A percentile compares a stretch with the other conserved stretches of the same genome.
phyloP scores from a whole-genome alignment of 129 eudicot genomes.

The Flaveria robusta region DNA sequence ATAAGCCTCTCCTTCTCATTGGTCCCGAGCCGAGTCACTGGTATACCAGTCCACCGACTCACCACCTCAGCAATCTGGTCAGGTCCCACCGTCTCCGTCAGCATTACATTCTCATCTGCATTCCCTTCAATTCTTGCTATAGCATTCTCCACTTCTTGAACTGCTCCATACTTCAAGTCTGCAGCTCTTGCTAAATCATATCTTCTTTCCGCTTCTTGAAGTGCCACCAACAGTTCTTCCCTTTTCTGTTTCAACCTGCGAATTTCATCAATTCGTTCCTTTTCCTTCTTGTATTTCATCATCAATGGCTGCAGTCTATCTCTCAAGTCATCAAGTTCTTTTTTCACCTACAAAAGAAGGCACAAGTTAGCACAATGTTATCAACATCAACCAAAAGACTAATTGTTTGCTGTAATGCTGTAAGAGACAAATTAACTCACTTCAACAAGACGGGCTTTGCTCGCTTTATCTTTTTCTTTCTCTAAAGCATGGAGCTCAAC shows the following conservation, averaged over 20 bases:
- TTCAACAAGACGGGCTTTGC: constrained; percentile 75
- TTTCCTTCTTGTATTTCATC: constrained; percentile 88
- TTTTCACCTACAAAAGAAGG: constrained; percentile 42
- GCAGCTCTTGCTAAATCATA: constrained; percentile 86
- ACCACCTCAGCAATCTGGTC: constrained; percentile 97
- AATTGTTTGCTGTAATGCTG: background rate
- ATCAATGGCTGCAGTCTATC: constrained; percentile 81
- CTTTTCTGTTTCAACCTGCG: constrained; percentile 73
- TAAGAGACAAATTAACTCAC: constrained; percentile 32
- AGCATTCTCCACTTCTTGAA: constrained; percentile 85
- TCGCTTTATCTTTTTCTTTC: constrained; percentile 91
- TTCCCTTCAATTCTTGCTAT: constrained; percentile 64
- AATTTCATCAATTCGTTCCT: constrained; percentile 80
- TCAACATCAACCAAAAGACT: background rate
- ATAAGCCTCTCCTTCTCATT: constrained; percentile 81
- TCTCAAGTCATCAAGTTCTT: constrained; percentile 74
- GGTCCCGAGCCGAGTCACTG: constrained; percentile 86
- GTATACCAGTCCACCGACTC: constrained; percentile 98
- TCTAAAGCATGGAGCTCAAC: constrained; percentile 89
- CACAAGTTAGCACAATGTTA: background rate
- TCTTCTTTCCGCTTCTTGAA: constrained; percentile 91
- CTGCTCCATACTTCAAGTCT: constrained; percentile 82
- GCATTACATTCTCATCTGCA: constrained; percentile 57
- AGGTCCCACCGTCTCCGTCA: constrained; percentile 87
- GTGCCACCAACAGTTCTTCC: constrained; percentile 67